A percentile compares a stretch with the other conserved stretches of the same genome.
phyloP scores from a whole-genome alignment of 306 rosid species.

The Fragaria ananassa region DNA sequence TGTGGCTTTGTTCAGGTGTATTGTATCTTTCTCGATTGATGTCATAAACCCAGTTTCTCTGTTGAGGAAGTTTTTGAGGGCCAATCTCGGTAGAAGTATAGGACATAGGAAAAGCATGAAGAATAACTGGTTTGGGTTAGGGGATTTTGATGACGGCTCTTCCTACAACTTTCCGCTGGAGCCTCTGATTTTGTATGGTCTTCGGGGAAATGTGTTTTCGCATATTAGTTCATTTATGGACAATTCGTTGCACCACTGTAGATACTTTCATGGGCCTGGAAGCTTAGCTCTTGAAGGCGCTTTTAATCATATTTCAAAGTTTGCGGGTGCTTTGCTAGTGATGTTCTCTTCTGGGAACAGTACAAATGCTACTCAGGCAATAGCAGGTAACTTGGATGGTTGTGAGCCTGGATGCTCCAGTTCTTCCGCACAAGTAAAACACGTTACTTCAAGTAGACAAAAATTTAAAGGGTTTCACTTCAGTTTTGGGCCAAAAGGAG shows the following conservation, averaged over 20 bases:
- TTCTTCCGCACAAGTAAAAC: constrained; percentile 39
- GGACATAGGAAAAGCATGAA: constrained; percentile 38
- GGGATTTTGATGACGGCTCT: constrained; percentile 63
- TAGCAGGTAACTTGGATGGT: constrained; percentile 37
- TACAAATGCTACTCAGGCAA: constrained; percentile 39
- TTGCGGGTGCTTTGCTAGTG: constrained; percentile 56
- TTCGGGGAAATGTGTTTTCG: constrained; percentile 41
- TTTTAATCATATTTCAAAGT: constrained; percentile 46
- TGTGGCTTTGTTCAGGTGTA: constrained; percentile 34
- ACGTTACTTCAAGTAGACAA: constrained; percentile 35
- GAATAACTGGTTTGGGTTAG: constrained; percentile 57
- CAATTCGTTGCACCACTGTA: constrained; percentile 40
- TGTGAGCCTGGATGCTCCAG: constrained; percentile 31
- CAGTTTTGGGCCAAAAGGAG: constrained; percentile 40
- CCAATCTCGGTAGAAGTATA: not conserved
- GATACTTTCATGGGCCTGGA: constrained; percentile 44
- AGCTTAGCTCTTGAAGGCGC: constrained; percentile 59
- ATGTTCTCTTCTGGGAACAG: constrained; percentile 46
- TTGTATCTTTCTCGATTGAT: not conserved
- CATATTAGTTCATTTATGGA: constrained; percentile 53
- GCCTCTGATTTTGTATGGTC: constrained; percentile 41
- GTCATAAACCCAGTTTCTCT: not conserved
- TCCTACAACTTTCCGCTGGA: constrained; percentile 50
- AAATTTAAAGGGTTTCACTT: constrained; percentile 43
- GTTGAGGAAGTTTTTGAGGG: constrained; percentile 10